Base-by-base conservation (phyloP, 345 rosid genomes). In the Odontarrhena argentea region DNA sequence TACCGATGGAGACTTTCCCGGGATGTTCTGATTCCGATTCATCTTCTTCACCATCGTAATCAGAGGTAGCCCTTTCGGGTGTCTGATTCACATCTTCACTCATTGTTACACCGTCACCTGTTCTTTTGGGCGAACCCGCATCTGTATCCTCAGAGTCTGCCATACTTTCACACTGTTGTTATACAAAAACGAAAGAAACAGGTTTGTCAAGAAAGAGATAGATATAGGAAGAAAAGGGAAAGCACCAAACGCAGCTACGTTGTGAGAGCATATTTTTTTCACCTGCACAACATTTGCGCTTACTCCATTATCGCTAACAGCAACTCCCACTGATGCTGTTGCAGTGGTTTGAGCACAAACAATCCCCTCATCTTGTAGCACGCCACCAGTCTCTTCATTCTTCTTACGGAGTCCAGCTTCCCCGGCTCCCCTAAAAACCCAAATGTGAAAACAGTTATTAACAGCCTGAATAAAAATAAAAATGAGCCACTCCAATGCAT, bases 81-180 rank as follows among this genome's bases (percentile, higher is more conserved):
- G 89, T 85, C 68, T 79, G 87, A 75, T 83, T 87, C 50, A 85
- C 89, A 79, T 88, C 98, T 77, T 91, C 96, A 53, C 95, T 91
- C 77, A 81, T 51, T 37, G 79, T 81, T 12, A 56, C 68, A 60
- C 80, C 76, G 51, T 71, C 80, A 13, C 15, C 79, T 50, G 66
- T 48, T 69, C 74, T 79, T 66, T 76, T 78, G 8, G 81, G 63
- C 18, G 78, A 58, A 24, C 68, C 77, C 38, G 74, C 82, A 45
- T 81, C 76, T 50, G 76, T 82, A 11, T 76, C 87, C 48, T 74
- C 70, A 41, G 71, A 55, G 64, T 74, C 81, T 14, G 48, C 74
- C 18, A 32, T 72, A 45, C 62, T 62, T 53, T 76, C 87, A 71
- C 63, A 48, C 98, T 93, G 83, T 70, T 35, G 42, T 18, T 32